Evolutionary conservation across 768 basidiomycete species (phyloP).

Genomic region (Lactarius akahatsu): DNA sequence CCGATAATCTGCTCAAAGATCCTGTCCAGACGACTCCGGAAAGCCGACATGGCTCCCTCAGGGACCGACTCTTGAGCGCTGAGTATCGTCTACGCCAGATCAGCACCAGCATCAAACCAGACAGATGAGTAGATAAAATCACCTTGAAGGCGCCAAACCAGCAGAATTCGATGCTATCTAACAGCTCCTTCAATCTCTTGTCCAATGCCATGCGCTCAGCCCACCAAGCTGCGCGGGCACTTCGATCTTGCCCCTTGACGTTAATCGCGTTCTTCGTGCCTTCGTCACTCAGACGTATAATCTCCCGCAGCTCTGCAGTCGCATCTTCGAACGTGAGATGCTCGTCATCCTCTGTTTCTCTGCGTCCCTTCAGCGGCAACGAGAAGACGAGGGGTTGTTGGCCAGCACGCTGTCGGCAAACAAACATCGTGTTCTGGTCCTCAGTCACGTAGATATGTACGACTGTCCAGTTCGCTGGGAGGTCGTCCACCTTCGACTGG

Average conservation of each 20-base stretch:
- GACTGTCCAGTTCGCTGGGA: conserved; percentile 81
- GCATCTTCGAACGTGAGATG: conserved; percentile 77
- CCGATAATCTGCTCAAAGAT: conserved; percentile 68
- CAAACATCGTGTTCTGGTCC: conserved; percentile 78
- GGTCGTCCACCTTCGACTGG: conserved; percentile 40
- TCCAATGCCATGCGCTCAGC: conserved; percentile 74
- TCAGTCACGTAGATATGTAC: conserved; percentile 81
- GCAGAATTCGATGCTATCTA: conserved; percentile 88
- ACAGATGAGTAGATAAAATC: conserved; percentile 25
- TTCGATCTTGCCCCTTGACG: conserved; percentile 64
- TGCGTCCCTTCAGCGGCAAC: conserved; percentile 79
- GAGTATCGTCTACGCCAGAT: conserved; percentile 54
- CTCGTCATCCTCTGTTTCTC: conserved; percentile 70
- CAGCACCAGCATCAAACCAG: conserved; percentile 1
- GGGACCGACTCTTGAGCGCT: conserved; percentile 47
- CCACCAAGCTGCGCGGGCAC: conserved; percentile 84
- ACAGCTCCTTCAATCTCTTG: conserved; percentile 63
- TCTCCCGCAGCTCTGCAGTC: conserved; percentile 68
- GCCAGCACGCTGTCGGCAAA: conserved; percentile 71
- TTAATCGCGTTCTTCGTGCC: conserved; percentile 69
- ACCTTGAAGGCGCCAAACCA: conserved; percentile 99
- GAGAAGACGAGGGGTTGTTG: conserved; percentile 77
- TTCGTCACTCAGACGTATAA: conserved; percentile 76
- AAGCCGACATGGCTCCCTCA: conserved; percentile 48
- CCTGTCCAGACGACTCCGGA: conserved; percentile 70